phyloP scores from a whole-genome alignment of 2,329 filamentous ascomycete genomes.

The Paramyrothecium roridum region DNA sequence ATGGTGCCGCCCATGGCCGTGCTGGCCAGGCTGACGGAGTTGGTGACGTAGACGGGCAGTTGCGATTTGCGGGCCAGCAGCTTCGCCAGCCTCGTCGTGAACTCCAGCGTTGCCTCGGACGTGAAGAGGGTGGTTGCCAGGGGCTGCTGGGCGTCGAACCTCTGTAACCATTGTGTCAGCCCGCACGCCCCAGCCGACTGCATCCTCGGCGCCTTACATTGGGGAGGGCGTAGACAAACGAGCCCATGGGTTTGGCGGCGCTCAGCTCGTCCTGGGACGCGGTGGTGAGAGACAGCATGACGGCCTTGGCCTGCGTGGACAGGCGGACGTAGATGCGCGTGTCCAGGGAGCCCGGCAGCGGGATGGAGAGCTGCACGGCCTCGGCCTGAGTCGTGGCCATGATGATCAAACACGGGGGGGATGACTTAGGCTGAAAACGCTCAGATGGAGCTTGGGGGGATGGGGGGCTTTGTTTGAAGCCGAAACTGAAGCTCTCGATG shows the following conservation, averaged over 20 bases:
- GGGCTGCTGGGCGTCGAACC: conserved; percentile 55
- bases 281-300: conserved; percentile 61
- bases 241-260: conserved; percentile 64
- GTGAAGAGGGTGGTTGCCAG: conserved; percentile 78
- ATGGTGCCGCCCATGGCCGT: conserved; percentile 75
- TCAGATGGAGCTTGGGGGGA: background rate
- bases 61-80: conserved; percentile 71
- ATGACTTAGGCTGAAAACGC: background rate
- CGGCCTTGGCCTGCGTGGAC: conserved; percentile 53
- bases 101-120: conserved; percentile 75
- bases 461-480: background rate
- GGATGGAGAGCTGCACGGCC: conserved; percentile 49
- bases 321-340: conserved; percentile 60
- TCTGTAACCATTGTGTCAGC: conserved; percentile 29
- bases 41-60: conserved; percentile 84
- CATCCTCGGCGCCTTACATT: conserved; percentile 56
- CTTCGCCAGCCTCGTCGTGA: conserved; percentile 80
- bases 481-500: background rate
- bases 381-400: conserved; percentile 19
- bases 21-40: conserved; percentile 74
- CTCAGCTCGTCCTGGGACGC: conserved; percentile 49
- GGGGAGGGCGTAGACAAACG: conserved; percentile 90
- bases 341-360: conserved; percentile 57
- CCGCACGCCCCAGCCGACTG: conserved; percentile 3
- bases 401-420: background rate